A percentile compares a stretch with the other conserved stretches of the same genome.
Evolutionary conservation across 2,329 filamentous ascomycete species (phyloP).

Genomic region (Verticillium zaregamsianum): DNA sequence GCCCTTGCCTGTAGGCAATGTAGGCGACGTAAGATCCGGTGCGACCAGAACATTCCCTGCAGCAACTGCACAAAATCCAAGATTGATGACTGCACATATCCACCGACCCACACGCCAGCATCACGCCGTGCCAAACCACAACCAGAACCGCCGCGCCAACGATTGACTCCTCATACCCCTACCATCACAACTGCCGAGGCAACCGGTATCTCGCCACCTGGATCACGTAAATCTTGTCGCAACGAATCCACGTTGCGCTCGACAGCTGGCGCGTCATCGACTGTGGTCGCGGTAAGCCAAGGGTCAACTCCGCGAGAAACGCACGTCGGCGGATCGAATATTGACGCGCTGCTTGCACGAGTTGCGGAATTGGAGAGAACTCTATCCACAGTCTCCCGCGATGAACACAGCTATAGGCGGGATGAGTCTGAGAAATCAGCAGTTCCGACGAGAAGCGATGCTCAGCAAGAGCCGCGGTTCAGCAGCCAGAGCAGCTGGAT

Average conservation of each 20-base stretch:
- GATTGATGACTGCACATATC: background rate
- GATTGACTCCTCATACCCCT: background rate
- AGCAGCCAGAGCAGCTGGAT: conserved; percentile 45
- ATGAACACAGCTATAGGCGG: background rate
- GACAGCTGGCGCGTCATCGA: background rate
- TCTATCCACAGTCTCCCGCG: background rate
- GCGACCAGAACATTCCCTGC: conserved; percentile 5
- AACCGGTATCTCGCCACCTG: no score
- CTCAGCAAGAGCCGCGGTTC: background rate
- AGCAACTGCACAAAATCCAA: conserved; percentile 4
- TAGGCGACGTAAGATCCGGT: conserved; percentile 5
- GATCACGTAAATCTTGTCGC: background rate
- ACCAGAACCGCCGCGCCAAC: no score
- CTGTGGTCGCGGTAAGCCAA: no score
- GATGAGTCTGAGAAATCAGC: background rate
- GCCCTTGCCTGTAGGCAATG: conserved; percentile 7
- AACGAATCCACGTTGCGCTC: background rate
- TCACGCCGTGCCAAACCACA: background rate
- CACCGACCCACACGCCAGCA: background rate
- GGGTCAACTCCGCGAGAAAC: background rate
- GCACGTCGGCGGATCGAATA: background rate
- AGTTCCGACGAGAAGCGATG: background rate
- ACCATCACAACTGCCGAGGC: background rate
- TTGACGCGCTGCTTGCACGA: background rate
- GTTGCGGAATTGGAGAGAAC: background rate